These are phyloP conservation scores for Achaetomiella virescens DNA, from an alignment of 495 filamentous ascomycete genomes.

Conservation along the genomic window DNA sequence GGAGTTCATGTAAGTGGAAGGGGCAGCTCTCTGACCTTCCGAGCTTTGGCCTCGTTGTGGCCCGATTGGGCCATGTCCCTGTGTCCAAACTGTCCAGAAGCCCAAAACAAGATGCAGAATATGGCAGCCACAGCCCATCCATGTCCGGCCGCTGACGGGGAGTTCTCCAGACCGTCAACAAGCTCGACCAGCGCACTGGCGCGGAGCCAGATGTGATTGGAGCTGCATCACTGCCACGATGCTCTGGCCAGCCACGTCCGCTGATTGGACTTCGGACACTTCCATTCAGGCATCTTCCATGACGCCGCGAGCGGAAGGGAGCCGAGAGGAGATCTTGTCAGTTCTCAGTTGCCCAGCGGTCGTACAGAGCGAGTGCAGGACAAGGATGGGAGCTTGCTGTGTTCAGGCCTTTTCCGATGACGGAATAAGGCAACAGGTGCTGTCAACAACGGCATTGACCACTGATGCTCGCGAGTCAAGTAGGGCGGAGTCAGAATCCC, in stretches of 20 bases:
- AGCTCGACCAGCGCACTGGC: constrained; percentile 5
- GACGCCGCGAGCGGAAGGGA: constrained; percentile 7
- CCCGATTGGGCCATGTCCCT: not conserved
- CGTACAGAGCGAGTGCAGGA: not conserved
- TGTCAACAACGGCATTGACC: not conserved
- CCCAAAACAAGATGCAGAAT: not conserved
- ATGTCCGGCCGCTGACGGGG: not conserved
- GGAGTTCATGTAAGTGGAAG: constrained; percentile 2
- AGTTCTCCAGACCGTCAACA: not conserved
- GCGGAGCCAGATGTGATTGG: constrained; percentile 7
- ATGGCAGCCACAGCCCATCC: not conserved
- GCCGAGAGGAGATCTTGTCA: not conserved
- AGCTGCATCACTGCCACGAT: constrained; percentile 13
- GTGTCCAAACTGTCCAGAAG: not conserved
- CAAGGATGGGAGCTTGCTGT: not conserved
- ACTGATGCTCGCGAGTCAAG: too few relatives aligned
- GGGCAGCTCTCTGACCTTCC: not conserved
- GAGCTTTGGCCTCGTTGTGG: not conserved
- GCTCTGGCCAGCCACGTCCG: constrained; percentile 10
- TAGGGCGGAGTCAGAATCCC: too few relatives aligned
- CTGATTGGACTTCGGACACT: constrained; percentile 10
- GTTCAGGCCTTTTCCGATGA: not conserved
- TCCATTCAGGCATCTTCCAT: constrained; percentile 11
- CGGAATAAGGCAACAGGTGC: not conserved
- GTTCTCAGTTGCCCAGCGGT: not conserved